Evolutionary conservation across 1,284 basidiomycete species (phyloP), one percentile per base, ranked within the genome.

Genomic region (Irpex sp.): DNA sequence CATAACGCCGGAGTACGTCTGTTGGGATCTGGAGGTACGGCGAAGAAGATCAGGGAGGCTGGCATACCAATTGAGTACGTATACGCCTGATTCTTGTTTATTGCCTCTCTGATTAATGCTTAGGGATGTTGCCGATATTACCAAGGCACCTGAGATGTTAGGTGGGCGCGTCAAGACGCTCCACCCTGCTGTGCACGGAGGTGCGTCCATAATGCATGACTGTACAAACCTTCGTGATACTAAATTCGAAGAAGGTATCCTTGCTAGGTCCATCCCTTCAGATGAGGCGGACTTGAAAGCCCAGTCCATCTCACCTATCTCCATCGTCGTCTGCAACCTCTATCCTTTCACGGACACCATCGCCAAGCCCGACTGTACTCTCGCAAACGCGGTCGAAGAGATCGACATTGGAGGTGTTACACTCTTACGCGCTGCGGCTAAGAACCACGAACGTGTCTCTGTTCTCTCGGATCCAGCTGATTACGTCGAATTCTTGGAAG

Each of bases 341-440:
- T 99, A 99, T 81, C 97, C 97, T 1, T 99, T 99, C 79, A 88
- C 91, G 21, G 86, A 91, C 50, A 98, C 96, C 61, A 95, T 98
- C 73, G 82, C 89, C 1, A 89, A 92, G 73, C 93, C 95, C 0
- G 86, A 88, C 69, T 97, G 95, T 77, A 94, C 94, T 15, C 87
- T 98, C 67, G 88, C 93, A 2, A 90, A 93, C 65, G 97, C 97
- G 11, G 90, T 98, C 63, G 97, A 99, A 76, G 97, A 99, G 79
- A 93, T 99, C 70, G 97, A 99, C 78, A 99, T 99, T 67, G 97
- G 97, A 5, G 97, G 97, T 56, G 97, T 99, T 50, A 99, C 97
- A 1, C 90, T 99, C 26, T 88, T 99, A 59, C 93, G 97, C 62
- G 97, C 97, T 5, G 97, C 96, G 4, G 97, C 97, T 63, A 99